Evolutionary conservation across 2,329 filamentous ascomycete species (phyloP).

Genomic region (Trematosphaeria pertusa): DNA sequence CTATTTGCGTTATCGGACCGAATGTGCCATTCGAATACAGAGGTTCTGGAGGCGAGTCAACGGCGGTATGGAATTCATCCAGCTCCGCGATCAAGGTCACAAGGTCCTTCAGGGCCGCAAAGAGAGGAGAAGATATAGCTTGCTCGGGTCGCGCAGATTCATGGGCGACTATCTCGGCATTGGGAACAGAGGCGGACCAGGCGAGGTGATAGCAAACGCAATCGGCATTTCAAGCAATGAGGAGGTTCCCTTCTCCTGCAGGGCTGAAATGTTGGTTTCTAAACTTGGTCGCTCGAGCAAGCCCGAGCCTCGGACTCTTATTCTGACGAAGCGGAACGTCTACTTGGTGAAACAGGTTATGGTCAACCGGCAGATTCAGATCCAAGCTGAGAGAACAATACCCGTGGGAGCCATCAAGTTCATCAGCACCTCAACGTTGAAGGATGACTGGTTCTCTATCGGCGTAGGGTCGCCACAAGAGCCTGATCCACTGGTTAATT

Average conservation of each 20-base stretch:
- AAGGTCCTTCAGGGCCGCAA: slow-evolving; percentile 82
- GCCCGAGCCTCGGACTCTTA: slow-evolving; percentile 80
- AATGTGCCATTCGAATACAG: slow-evolving; percentile 93
- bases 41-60: slow-evolving; percentile 94
- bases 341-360: slow-evolving; percentile 88
- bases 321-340: slow-evolving; percentile 85
- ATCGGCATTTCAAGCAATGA: slow-evolving; percentile 77
- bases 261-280: slow-evolving; percentile 86
- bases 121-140: slow-evolving; percentile 87
- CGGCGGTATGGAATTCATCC: slow-evolving; percentile 85
- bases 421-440: slow-evolving; percentile 78
- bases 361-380: slow-evolving; percentile 81
- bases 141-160: slow-evolving; percentile 90
- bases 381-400: slow-evolving; percentile 80
- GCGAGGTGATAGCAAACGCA: slow-evolving; percentile 78
- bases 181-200: slow-evolving; percentile 79
- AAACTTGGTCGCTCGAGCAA: slow-evolving; percentile 98
- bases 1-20: slow-evolving; percentile 88
- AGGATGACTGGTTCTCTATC: slow-evolving; percentile 97
- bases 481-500: slow-evolving; percentile 90
- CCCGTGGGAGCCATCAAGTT: slow-evolving; percentile 89
- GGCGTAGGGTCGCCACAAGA: slow-evolving; percentile 90
- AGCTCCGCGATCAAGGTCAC: slow-evolving; percentile 88
- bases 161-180: slow-evolving; percentile 94
- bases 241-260: slow-evolving; percentile 84